Evolutionary conservation across 192 early-diverging fungal species (phyloP).

Genomic region (Chytriomyces confervae): DNA sequence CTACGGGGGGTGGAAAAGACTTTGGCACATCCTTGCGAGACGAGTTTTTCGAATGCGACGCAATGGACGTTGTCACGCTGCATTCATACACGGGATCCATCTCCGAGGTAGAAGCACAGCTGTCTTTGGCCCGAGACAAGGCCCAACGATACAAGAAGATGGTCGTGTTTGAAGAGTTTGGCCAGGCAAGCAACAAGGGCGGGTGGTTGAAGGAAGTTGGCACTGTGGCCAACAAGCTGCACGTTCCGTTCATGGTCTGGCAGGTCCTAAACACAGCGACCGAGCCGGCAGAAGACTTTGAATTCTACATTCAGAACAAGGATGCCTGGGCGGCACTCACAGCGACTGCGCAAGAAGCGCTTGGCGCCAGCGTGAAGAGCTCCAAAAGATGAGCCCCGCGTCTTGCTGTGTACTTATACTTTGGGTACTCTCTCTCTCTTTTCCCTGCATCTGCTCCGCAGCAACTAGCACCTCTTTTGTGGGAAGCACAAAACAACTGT

Average conservation of each 20-base stretch:
- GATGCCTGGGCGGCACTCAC: slow-evolving; percentile 18
- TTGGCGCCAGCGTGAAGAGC: neutral
- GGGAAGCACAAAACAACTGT: too few relatives aligned
- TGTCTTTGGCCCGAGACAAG: slow-evolving; percentile 6
- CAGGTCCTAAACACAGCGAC: slow-evolving; percentile 10
- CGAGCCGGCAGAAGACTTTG: slow-evolving; percentile 18
- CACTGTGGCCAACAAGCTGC: slow-evolving; percentile 3
- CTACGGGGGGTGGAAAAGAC: slow-evolving; percentile 33
- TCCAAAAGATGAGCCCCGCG: too few relatives aligned
- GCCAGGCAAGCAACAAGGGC: neutral
- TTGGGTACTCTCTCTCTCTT: too few relatives aligned
- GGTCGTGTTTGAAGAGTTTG: slow-evolving; percentile 28
- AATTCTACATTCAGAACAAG: slow-evolving; percentile 24
- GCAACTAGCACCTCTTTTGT: too few relatives aligned
- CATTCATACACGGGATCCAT: slow-evolving; percentile 28
- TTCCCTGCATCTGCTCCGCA: too few relatives aligned
- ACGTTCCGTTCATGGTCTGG: slow-evolving; percentile 34
- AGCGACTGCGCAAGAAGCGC: neutral
- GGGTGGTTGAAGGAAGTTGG: slow-evolving; percentile 12
- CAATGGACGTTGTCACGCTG: slow-evolving; percentile 29
- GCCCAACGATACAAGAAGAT: neutral
- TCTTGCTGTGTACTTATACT: too few relatives aligned
- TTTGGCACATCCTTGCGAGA: slow-evolving; percentile 6
- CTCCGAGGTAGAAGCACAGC: neutral
- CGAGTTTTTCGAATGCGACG: slow-evolving; percentile 21